Base-by-base conservation (phyloP, 306 rosid species). In the Urtica urens region DNA sequence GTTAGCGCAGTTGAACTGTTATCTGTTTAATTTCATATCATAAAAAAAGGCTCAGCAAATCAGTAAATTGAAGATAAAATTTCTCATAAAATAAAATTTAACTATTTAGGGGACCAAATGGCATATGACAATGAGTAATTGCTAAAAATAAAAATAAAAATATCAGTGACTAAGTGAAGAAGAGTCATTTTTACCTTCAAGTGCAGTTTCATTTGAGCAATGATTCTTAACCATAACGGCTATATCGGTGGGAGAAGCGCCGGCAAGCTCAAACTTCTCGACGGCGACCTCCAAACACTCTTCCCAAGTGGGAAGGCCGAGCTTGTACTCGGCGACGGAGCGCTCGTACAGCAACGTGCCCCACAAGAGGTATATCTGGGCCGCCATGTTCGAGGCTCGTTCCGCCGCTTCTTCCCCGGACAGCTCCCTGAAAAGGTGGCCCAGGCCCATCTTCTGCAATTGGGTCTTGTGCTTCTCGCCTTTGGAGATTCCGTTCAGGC, bases 151-250 rank as follows among this genome's bases (percentile, higher is more conserved):
- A n/a, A n/a, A n/a, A n/a, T n/a, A n/a, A n/a, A n/a, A n/a, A n/a
- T n/a, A n/a, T n/a, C n/a, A n/a, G n/a, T n/a, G n/a, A n/a, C n/a
- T 35, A 35, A 35, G n/a, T 10, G 37, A 35, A 3, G 40, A 13
- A 10, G n/a, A 9, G 40, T 35, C n/a, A 1, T 19, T 24, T 30
- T 23, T 77, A 88, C 97, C 97, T 90, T 84, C 93, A 47, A 77
- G 65, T 19, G 95, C 87, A 62, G 82, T 77, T 64, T 75, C 81
- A 55, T 90, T 90, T 55, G 97, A 90, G 64, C 95, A 79, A 51
- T 90, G 97, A 40, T 84, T 90, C 88, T 90, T 90, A 53, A 90
- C 60, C 93, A 90, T 90, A 63, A 90, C 97, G 30, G 92, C 95
- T 46, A 90, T 66, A 62, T 84, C 95, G 2, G 90, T 79, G 15